These are phyloP conservation scores for Xylariaceae sp. DNA, from an alignment of 2,329 filamentous ascomycete species.

Conservation along the genomic window DNA sequence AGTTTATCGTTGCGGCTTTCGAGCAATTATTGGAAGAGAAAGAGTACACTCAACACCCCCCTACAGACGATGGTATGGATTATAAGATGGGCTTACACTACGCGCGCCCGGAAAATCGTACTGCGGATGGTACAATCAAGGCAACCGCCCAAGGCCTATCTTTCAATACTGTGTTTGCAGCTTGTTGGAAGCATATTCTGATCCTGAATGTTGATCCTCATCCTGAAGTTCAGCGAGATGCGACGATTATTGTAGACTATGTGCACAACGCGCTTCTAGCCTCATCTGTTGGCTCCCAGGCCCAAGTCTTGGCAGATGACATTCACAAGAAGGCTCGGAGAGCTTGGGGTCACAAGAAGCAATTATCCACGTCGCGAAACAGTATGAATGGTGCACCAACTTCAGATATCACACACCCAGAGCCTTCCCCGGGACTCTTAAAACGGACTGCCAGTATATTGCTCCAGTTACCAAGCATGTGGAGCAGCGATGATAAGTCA, in stretches of 20 bases:
- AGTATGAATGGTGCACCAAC: conserved; percentile 47
- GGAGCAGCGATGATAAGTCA: conserved; percentile 54
- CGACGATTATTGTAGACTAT: conserved; percentile 83
- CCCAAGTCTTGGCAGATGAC: conserved; percentile 76
- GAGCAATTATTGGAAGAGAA: conserved; percentile 89
- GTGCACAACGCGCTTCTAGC: conserved; percentile 78
- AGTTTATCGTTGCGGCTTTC: conserved; percentile 89
- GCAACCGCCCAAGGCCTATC: conserved; percentile 66
- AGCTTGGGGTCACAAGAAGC: conserved; percentile 51
- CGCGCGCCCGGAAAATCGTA: conserved; percentile 59
- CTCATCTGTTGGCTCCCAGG: conserved; percentile 74
- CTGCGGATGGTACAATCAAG: conserved; percentile 64
- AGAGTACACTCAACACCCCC: conserved; percentile 66
- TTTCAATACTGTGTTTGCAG: conserved; percentile 88
- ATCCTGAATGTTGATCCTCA: conserved; percentile 93
- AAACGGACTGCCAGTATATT: conserved; percentile 69
- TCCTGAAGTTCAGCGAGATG: conserved; percentile 87
- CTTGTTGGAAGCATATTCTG: conserved; percentile 91
- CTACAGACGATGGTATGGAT: conserved; percentile 60
- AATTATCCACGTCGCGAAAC: conserved; percentile 51
- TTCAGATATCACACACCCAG: conserved; percentile 47
- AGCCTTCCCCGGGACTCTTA: conserved; percentile 62
- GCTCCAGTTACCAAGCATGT: conserved; percentile 60
- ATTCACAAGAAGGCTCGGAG: conserved; percentile 61
- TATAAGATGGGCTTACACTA: conserved; percentile 70